Evolutionary conservation across 352 stramenopile genomes (phyloP).

Genomic region (Phytophthora syringae): DNA sequence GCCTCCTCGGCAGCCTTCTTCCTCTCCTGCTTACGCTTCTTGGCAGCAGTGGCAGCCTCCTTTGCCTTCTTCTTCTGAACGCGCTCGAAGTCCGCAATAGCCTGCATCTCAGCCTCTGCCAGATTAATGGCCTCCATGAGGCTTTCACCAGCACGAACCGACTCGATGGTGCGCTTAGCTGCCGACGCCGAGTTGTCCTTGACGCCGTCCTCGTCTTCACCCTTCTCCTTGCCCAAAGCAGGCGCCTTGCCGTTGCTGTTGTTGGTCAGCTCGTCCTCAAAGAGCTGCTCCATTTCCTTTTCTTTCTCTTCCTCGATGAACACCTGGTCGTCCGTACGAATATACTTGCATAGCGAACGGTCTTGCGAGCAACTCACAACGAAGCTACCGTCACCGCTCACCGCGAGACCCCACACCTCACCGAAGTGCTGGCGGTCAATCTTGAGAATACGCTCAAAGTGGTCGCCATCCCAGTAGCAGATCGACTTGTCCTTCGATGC

Average conservation of each 20-base stretch:
- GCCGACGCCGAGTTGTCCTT: constrained; percentile 84
- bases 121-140: constrained; percentile 96
- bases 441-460: constrained; percentile 95
- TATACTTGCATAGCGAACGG: constrained; percentile 96
- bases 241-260: constrained; percentile 73
- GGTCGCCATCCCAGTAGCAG: constrained; percentile 98
- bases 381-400: constrained; percentile 95
- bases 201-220: constrained; percentile 36
- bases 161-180: constrained; percentile 93
- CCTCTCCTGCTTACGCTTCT: constrained; percentile 56
- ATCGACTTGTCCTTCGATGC: constrained; percentile 98
- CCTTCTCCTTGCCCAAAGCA: constrained; percentile 69
- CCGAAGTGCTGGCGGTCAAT: constrained; percentile 81
- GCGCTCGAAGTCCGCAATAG: constrained; percentile 76
- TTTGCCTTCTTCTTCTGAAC: constrained; percentile 70
- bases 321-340: constrained; percentile 96
- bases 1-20: constrained; percentile 43
- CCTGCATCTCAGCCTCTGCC: constrained; percentile 91
- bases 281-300: constrained; percentile 95
- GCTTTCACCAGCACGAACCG: constrained; percentile 88
- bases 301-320: constrained; percentile 99
- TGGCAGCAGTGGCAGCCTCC: constrained; percentile 62
- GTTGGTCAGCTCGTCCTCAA: constrained; percentile 92
- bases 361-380: constrained; percentile 97
- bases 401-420: constrained; percentile 87